Conservation (phyloP, 208 protist species). For the Leishmania aethiopica region DNA sequence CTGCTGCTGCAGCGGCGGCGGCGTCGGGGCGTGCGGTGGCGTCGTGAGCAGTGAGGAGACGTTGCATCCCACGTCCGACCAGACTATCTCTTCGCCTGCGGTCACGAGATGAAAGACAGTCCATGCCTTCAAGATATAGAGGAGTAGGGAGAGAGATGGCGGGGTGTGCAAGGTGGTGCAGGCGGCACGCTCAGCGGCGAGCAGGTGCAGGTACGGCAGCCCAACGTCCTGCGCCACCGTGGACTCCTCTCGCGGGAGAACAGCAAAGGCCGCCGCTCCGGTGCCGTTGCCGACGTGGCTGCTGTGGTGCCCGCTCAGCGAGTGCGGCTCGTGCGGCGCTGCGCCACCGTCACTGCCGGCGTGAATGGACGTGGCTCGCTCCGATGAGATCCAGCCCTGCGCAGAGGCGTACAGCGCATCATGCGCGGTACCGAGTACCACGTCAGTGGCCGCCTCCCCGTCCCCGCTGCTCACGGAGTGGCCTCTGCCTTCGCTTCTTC, state of each 20-base stretch:
- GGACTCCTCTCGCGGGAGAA: slow-evolving; percentile 30
- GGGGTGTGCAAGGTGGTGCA: slow-evolving; percentile 28
- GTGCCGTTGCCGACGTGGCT: neutral
- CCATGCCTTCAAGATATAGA: slow-evolving; percentile 59
- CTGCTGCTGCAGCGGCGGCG: neutral
- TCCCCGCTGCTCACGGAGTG: slow-evolving; percentile 8
- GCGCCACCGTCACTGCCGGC: neutral
- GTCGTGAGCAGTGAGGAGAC: neutral
- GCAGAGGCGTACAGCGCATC: slow-evolving; percentile 13
- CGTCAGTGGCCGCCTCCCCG: neutral
- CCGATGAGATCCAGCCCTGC: slow-evolving; percentile 20
- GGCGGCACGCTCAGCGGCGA: slow-evolving; percentile 46
- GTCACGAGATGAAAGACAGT: slow-evolving; percentile 46
- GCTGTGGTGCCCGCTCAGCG: neutral
- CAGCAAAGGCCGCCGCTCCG: neutral
- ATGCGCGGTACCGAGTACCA: neutral
- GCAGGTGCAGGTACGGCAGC: slow-evolving; percentile 61
- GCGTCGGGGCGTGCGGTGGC: neutral
- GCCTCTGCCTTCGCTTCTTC: neutral
- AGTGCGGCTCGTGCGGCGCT: neutral
- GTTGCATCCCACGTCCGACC: neutral
- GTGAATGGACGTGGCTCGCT: neutral
- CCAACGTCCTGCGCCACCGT: slow-evolving; percentile 58
- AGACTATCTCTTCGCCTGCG: slow-evolving; percentile 18
- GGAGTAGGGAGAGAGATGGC: slow-evolving; percentile 29